Conservation (phyloP, 495 filamentous ascomycete species). For the Astrothelium macrocarpum region DNA sequence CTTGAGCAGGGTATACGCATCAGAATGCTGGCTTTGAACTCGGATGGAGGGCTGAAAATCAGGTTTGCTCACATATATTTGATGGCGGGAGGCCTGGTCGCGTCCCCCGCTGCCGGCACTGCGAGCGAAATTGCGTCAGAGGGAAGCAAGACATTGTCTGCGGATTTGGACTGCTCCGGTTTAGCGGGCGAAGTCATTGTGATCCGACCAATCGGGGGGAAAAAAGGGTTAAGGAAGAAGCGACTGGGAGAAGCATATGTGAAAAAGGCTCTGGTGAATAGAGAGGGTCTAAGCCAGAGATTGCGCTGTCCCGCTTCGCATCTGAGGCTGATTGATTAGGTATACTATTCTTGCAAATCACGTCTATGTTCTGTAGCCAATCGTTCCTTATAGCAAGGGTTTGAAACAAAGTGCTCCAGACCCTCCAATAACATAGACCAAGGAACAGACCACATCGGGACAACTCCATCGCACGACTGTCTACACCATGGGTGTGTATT, state of each 20-base stretch:
- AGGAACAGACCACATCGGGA: not conserved
- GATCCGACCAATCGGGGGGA: not conserved
- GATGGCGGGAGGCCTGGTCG: constrained; percentile 22
- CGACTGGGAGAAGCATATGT: not conserved
- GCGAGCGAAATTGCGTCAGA: constrained; percentile 27
- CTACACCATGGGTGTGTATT: constrained; percentile 76
- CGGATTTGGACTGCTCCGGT: not conserved
- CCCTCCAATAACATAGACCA: not conserved
- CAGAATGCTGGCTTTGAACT: not conserved
- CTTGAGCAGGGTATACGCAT: constrained; percentile 11
- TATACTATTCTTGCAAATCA: not conserved
- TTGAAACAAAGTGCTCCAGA: not conserved
- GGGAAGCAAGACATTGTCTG: constrained; percentile 10
- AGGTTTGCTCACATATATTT: constrained; percentile 27
- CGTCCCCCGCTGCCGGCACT: constrained; percentile 19
- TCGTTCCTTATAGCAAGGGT: not conserved
- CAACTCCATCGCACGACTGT: not conserved
- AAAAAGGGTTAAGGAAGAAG: not conserved
- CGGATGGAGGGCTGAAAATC: constrained; percentile 7
- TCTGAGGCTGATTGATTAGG: not conserved
- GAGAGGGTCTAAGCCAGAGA: not conserved
- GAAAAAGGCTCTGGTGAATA: not conserved
- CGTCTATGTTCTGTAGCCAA: not conserved
- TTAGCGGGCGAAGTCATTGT: constrained; percentile 7
- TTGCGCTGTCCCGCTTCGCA: not conserved